Conservation (phyloP, 1,139 yeast species). For the Debaryomyces psychrophilus region DNA sequence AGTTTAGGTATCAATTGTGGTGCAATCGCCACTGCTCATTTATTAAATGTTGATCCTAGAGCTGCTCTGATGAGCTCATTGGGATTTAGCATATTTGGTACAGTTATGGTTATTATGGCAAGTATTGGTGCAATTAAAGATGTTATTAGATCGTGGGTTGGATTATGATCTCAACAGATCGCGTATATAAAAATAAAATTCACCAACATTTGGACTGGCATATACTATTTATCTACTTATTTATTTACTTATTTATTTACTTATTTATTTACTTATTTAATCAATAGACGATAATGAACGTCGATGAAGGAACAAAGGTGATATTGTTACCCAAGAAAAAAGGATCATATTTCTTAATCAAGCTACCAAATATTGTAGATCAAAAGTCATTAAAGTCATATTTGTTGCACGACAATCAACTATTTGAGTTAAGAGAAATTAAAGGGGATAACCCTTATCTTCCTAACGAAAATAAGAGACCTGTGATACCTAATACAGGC, state of each 20-base stretch:
- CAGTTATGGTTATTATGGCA: constrained; percentile 69
- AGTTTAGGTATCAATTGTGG: constrained; percentile 79
- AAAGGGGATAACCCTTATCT: constrained; percentile 28
- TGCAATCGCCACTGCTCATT: constrained; percentile 80
- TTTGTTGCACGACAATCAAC: constrained; percentile 20
- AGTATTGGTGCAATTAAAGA: constrained; percentile 49
- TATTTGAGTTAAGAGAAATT: constrained; percentile 40
- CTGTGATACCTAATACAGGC: constrained; percentile 24
- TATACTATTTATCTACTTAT: background rate
- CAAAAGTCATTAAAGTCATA: constrained; percentile 23
- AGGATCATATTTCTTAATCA: constrained; percentile 22
- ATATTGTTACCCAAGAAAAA: constrained; percentile 25
- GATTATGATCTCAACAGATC: constrained; percentile 23
- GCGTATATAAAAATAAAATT: constrained; percentile 4
- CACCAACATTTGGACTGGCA: background rate
- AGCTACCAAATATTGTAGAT: constrained; percentile 28
- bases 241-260: background rate
- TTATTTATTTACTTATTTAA: background rate
- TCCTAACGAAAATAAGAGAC: constrained; percentile 19
- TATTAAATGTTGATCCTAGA: constrained; percentile 68
- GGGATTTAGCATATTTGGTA: constrained; percentile 72
- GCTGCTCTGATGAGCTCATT: constrained; percentile 80
- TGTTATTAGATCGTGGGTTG: constrained; percentile 33
- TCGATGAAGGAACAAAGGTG: constrained; percentile 21
- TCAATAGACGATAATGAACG: constrained; percentile 14